Conservation (phyloP, 2,329 filamentous ascomycete species). For the Trichothecium sympodiale region DNA sequence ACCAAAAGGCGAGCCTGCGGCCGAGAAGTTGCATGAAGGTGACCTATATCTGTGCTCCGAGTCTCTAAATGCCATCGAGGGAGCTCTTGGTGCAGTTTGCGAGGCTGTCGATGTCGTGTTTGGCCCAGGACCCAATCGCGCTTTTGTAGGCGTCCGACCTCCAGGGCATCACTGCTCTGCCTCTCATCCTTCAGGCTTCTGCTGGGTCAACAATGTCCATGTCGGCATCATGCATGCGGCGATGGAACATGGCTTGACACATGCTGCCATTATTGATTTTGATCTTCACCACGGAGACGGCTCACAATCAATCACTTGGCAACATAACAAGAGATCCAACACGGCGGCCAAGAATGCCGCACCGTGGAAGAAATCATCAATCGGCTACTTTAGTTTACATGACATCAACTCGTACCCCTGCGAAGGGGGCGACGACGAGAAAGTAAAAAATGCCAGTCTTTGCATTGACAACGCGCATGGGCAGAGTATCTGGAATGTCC, state of each 20-base stretch:
- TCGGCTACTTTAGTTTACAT: constrained; percentile 93
- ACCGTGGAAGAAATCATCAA: constrained; percentile 69
- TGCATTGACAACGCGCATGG: constrained; percentile 92
- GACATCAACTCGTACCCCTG: constrained; percentile 99
- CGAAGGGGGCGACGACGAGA: constrained; percentile 84
- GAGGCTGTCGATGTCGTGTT: constrained; percentile 88
- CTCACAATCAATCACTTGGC: constrained; percentile 91
- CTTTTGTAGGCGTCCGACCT: constrained; percentile 86
- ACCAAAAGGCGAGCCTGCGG: constrained; percentile 31
- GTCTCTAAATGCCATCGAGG: constrained; percentile 79
- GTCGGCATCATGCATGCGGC: constrained; percentile 90
- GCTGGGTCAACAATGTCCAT: constrained; percentile 97
- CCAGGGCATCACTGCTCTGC: constrained; percentile 94
- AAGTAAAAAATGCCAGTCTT: constrained; percentile 85
- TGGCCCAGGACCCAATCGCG: constrained; percentile 53
- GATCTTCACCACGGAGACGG: constrained; percentile 89
- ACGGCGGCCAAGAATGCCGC: constrained; percentile 58
- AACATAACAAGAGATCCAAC: constrained; percentile 63
- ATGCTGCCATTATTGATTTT: constrained; percentile 88
- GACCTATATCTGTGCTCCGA: constrained; percentile 86
- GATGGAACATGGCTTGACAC: constrained; percentile 73
- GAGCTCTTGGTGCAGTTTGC: constrained; percentile 82
- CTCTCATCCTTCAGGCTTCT: constrained; percentile 85
- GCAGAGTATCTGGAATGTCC: constrained; percentile 93
- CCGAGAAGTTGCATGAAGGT: constrained; percentile 65